A percentile compares a stretch with the other conserved stretches of the same genome.
Conservation (phyloP, 2,329 filamentous ascomycete species). For the Graphiopsis chlorocephala region DNA sequence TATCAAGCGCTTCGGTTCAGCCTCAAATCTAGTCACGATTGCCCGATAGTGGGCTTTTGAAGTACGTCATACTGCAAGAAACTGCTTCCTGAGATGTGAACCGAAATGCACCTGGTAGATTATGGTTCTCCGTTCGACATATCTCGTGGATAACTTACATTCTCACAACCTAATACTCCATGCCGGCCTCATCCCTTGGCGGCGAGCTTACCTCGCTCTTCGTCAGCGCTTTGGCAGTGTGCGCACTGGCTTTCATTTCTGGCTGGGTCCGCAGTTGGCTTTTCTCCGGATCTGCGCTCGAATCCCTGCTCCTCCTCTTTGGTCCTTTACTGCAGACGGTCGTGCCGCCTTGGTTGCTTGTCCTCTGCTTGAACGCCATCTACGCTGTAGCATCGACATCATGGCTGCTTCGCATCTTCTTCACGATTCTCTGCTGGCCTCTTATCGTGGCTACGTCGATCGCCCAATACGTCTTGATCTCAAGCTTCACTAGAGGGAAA, state of each 20-base stretch:
- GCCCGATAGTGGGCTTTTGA: background rate
- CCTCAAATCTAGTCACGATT: background rate
- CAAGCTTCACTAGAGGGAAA: constrained; percentile 23
- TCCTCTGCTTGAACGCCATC: constrained; percentile 36
- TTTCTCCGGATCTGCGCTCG: constrained; percentile 28
- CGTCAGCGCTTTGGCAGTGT: background rate
- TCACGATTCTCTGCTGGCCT: constrained; percentile 43
- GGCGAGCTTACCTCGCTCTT: background rate
- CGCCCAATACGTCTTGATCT: constrained; percentile 45
- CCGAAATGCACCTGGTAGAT: background rate
- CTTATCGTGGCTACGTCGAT: constrained; percentile 44
- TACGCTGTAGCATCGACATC: constrained; percentile 51
- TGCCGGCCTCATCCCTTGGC: background rate
- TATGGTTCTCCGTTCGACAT: background rate
- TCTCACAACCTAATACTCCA: background rate
- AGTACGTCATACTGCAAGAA: background rate
- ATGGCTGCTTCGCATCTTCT: constrained; percentile 51
- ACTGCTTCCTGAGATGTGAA: background rate
- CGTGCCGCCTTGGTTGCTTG: constrained; percentile 46
- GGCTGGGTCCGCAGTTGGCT: constrained; percentile 29
- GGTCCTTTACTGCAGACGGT: constrained; percentile 23
- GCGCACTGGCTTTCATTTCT: background rate
- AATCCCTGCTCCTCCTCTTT: constrained; percentile 33
- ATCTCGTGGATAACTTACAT: background rate
- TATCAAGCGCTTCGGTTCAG: background rate